phyloP scores from a whole-genome alignment of 1,284 basidiomycete species.

The Moesziomyces sp. region DNA sequence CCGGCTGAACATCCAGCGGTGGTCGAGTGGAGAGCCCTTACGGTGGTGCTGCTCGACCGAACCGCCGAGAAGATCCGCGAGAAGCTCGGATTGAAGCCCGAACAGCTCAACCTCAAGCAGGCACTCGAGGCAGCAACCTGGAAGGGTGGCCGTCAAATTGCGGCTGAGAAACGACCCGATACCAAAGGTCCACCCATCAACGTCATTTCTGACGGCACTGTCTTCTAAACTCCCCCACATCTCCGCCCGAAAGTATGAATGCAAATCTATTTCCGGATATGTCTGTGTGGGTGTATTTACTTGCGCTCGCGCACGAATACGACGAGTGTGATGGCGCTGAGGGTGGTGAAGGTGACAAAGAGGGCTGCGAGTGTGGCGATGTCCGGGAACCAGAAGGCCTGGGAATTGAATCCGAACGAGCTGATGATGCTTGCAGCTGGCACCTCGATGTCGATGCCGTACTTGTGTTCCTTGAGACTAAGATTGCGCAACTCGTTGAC shows the following conservation, averaged over 20 bases:
- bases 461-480: conserved; percentile 79
- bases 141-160: conserved; percentile 91
- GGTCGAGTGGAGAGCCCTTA: conserved; percentile 94
- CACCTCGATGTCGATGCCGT: conserved; percentile 57
- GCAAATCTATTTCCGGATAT: neutral
- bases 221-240: conserved; percentile 13
- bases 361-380: conserved; percentile 35
- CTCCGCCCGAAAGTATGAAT: neutral
- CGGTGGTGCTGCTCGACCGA: conserved; percentile 79
- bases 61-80: conserved; percentile 34
- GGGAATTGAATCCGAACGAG: conserved; percentile 53
- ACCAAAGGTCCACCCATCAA: conserved; percentile 83
- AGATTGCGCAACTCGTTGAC: conserved; percentile 94
- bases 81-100: conserved; percentile 64
- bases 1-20: conserved; percentile 85
- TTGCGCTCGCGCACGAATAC: conserved; percentile 52
- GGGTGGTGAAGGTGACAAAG: conserved; percentile 33
- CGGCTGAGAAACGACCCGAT: conserved; percentile 78
- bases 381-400: conserved; percentile 57
- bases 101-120: conserved; percentile 80
- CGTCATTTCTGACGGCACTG: conserved; percentile 43
- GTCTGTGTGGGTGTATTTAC: conserved; percentile 2
- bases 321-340: conserved; percentile 37
- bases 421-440: conserved; percentile 53
- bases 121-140: conserved; percentile 93